Evolutionary conservation across 768 basidiomycete genomes (phyloP), one percentile per base, ranked within the genome.

Genomic region (Tylopilus subfusipes): DNA sequence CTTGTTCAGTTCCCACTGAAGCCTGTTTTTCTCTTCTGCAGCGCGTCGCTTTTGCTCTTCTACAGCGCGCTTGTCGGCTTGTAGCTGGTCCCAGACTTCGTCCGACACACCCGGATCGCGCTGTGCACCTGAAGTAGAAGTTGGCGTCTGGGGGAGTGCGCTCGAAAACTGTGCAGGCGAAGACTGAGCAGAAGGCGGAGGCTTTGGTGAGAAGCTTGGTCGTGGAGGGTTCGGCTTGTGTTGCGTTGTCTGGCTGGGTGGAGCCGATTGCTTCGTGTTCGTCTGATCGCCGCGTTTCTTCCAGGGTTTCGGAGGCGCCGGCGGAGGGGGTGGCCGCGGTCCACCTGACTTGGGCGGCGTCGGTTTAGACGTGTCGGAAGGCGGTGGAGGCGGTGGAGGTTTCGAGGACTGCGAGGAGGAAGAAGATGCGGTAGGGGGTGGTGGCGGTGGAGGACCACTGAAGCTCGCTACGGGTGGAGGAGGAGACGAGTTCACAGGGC

Each of bases 101-200:
- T 86, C 81, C 0, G 75, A 61, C 5, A 86, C 81, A 0, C 79
- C 85, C 19, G 73, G 43, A 63, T 85, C 85, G 22, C 81, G 75
- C 22, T 48, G 59, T 0, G 19, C 59, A 4, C 58, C 42, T 21
- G 30, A 44, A 34, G 25, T 52, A 19, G 22, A 5, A 16, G 42
- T 2, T 4, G 19, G 5, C 8, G 11, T 34, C 19, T 14, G 44
- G 6, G 25, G 2, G 14, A 19, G 34, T 5, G 16, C 4, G 5
- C 12, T 14, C 9, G 34, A 30, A 13, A 48, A 22, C 2, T 51
- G 55, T 30, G 62, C 24, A 16, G 46, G 44, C 22, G 46, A 36
- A 31, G 52, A 25, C 25, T 42, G 39, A 1, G 9, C 19, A 9
- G 53, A 36, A 30, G 42, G 16, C 24, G 52, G 53, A 13, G n/a